phyloP scores from a whole-genome alignment of 148 eudicot genomes.

The Salicornia ramosissima region DNA sequence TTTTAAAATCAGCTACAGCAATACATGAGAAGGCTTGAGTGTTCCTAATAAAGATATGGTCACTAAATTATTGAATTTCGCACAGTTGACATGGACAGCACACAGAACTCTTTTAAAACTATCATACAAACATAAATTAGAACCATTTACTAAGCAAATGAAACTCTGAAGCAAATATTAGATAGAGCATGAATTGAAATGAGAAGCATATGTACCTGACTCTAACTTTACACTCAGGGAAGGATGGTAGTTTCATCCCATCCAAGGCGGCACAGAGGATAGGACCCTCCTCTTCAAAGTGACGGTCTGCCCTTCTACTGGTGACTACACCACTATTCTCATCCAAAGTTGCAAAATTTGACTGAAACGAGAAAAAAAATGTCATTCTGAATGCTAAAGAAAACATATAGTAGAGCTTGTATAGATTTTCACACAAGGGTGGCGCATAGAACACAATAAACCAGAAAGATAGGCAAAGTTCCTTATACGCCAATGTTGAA shows the following conservation, averaged over 20 bases:
- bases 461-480: background rate
- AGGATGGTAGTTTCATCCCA: conserved; percentile 85
- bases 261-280: conserved; percentile 89
- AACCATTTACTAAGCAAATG: background rate
- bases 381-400: conserved; percentile 1
- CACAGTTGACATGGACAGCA: background rate
- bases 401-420: background rate
- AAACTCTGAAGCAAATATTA: background rate
- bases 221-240: conserved; percentile 81
- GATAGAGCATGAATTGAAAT: conserved; percentile 10
- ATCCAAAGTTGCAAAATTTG: conserved; percentile 94
- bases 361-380: conserved; percentile 37
- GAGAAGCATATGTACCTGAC: conserved; percentile 62
- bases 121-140: background rate
- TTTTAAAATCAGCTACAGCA: background rate
- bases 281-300: conserved; percentile 99
- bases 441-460: background rate
- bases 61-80: background rate
- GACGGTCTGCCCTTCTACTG: conserved; percentile 96
- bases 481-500: background rate
- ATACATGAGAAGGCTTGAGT: background rate
- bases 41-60: background rate
- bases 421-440: background rate
- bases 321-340: conserved; percentile 76
- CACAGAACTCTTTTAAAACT: background rate